Base-by-base conservation (phyloP, 805 yeast genomes). In the Teunomyces kruisii region DNA sequence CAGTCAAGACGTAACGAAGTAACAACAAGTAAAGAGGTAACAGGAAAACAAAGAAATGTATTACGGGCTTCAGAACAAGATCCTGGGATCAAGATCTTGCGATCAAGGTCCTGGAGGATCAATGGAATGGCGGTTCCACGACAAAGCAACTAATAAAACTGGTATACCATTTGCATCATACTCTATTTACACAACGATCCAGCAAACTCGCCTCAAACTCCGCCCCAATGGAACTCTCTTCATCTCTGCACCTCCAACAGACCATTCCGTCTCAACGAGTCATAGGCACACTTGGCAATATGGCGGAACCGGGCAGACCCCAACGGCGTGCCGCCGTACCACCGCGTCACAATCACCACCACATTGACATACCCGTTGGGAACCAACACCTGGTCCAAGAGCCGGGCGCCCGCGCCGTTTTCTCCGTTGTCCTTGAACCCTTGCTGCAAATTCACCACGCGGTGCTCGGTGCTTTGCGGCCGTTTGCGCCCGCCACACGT, bases 291-390 rank as follows among this genome's bases (percentile, higher is more conserved):
- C 19, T 75, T 71, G 39, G 80, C 74, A 4, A 88, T 86, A 52
- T 81, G 83, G 47, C 87, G 71, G 56, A 87, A 88, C 44, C 96
- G 62, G 17, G 80, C 74, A 4, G 88, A 74, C 0, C 96, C 96
- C 32, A 88, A 58, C 3, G 86, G 87, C 0, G 74, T 72, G 0
- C 96, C 95, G 1, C 92, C 92, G 57, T 84, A 85, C 96, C 95
- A 87, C 48, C 96, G 59, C 0, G 87, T 78, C 0, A 85, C 94
- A 22, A 87, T 81, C 1, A 87, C 75, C 13, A 87, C 54, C 0
- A 81, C 76, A 56, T 85, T 83, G 3, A 73, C 61, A 9, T 81
- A 43, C 31, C 75, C 64, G 6, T 76, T 59, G 26, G 79, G 63
- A 15, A 78, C 80, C 14, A 86, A 50, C 3, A 86, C 57, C 9